Evolutionary conservation across 768 basidiomycete species (phyloP), one percentile per base, ranked within the genome.

Genomic region (Leccinum variicolor): DNA sequence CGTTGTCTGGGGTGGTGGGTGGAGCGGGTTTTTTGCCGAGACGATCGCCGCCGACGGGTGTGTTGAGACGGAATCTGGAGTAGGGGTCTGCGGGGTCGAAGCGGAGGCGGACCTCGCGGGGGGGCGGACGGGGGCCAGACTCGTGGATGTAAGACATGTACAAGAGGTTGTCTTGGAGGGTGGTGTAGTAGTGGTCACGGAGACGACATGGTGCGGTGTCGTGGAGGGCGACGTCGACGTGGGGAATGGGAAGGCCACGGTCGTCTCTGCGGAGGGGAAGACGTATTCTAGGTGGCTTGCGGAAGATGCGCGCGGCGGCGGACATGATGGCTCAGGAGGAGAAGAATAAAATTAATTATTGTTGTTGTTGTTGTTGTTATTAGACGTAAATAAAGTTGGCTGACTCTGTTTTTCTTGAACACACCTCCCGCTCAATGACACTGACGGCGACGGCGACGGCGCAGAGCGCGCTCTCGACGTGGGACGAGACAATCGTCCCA

Each of bases 81-180:
- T 94, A 97, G 0, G 94, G 93, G 69, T 94, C 83, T 31, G 79
- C 66, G 5, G 88, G 86, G 77, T 94, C 87, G 75, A 83, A 90
- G 17, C 76, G 83, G 60, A 85, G 83, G 52, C 85, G 84, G 58
- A 86, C 85, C 52, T 79, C 73, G 58, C 84, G 82, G 9, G 79
- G 78, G 11, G 79, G 74, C 13, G 81, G 80, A 48, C 79, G 81
- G 6, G 80, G 74, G n/a, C 72, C 77, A 45, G 77, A 73, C 64
- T 86, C 80, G 74, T 98, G 96, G 51, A 82, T 77, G 77, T 98
- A 97, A 53, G 89, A 89, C 82, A 98, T 87, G 81, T 99, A 99
- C 82, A 98, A 85, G 64, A 94, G 79, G 75, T 98, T 83, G 73
- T 94, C 89, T 21, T 84, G 84, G 59, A 98, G 80, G 9, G 94